Percentiles rank a stretch among this genome's conserved stretches.
These are phyloP conservation scores for Cladophialophora bantiana DNA, from an alignment of 2,329 filamentous ascomycete genomes.

Conservation along the genomic window DNA sequence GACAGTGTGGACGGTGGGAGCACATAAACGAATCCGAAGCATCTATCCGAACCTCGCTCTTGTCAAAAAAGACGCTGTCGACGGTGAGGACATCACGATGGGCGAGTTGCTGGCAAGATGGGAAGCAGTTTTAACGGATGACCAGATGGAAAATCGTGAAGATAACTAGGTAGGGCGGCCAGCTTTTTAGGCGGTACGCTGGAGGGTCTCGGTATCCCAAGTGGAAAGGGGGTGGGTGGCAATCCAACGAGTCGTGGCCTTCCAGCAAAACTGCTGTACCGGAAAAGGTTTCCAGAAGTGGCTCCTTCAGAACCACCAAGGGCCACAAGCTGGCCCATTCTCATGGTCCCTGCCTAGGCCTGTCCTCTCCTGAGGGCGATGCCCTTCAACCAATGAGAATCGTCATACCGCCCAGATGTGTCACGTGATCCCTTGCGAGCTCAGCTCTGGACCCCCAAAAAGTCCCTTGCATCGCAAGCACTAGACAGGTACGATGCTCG, in stretches of 20 bases:
- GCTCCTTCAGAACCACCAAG: not conserved
- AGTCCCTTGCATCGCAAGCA: too few relatives aligned
- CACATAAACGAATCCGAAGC: slow-evolving; percentile 11
- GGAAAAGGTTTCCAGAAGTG: slow-evolving; percentile 5
- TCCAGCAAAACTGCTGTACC: not conserved
- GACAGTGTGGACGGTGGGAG: slow-evolving; percentile 5
- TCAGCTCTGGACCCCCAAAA: too few relatives aligned
- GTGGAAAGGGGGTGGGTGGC: slow-evolving; percentile 2
- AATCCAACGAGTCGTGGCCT: not conserved
- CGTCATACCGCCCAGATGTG: too few relatives aligned
- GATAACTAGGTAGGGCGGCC: not conserved
- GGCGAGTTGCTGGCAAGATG: slow-evolving; percentile 15
- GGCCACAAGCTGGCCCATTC: not conserved
- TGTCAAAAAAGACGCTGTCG: slow-evolving; percentile 2
- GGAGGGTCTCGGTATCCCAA: slow-evolving; percentile 5
- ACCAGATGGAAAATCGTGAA: not conserved
- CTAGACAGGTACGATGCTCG: too few relatives aligned
- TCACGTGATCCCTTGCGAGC: too few relatives aligned
- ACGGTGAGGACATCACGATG: slow-evolving; percentile 9
- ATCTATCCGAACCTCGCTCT: slow-evolving; percentile 17
- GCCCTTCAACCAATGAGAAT: too few relatives aligned
- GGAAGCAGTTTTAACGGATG: slow-evolving; percentile 7
- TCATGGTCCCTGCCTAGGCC: too few relatives aligned
- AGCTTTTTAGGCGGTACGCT: not conserved
- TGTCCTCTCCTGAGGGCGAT: too few relatives aligned